Evolutionary conservation across 2,329 filamentous ascomycete genomes (phyloP).

Genomic region (Nigrospora osmanthi): DNA sequence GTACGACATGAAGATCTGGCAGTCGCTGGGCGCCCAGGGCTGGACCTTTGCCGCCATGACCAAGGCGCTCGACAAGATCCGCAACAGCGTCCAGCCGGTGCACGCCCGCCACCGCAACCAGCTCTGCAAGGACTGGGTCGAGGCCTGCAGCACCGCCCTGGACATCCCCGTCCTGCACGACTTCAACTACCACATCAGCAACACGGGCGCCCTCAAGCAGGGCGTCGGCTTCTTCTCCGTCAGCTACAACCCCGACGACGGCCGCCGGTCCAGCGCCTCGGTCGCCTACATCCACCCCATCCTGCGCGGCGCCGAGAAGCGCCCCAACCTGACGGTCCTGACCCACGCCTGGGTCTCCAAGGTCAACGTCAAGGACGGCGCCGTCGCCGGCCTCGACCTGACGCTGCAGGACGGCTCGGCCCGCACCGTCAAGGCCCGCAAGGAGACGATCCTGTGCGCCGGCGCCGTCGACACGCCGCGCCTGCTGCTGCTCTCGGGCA

Average conservation of each 20-base stretch:
- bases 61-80: slow-evolving; percentile 72
- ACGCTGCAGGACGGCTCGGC: slow-evolving; percentile 45
- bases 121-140: slow-evolving; percentile 84
- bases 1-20: slow-evolving; percentile 82
- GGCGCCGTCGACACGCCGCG: slow-evolving; percentile 78
- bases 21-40: slow-evolving; percentile 70
- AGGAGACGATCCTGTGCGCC: slow-evolving; percentile 72
- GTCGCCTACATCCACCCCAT: slow-evolving; percentile 93
- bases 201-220: slow-evolving; percentile 62
- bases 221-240: slow-evolving; percentile 88
- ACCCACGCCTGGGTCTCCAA: slow-evolving; percentile 85
- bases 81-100: slow-evolving; percentile 85
- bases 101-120: slow-evolving; percentile 82
- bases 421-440: slow-evolving; percentile 54
- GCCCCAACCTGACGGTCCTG: slow-evolving; percentile 76
- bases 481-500: slow-evolving; percentile 48
- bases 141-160: slow-evolving; percentile 70
- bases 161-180: slow-evolving; percentile 75
- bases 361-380: slow-evolving; percentile 62
- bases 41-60: slow-evolving; percentile 85
- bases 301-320: slow-evolving; percentile 71
- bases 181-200: slow-evolving; percentile 78
- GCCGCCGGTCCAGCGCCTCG: slow-evolving; percentile 74
- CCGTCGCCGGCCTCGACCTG: slow-evolving; percentile 67
- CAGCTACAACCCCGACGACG: slow-evolving; percentile 84